Evolutionary conservation across 2,329 filamentous ascomycete genomes (phyloP), one percentile per base, ranked within the genome.

Genomic region (Fonsecaea multimorphosa): DNA sequence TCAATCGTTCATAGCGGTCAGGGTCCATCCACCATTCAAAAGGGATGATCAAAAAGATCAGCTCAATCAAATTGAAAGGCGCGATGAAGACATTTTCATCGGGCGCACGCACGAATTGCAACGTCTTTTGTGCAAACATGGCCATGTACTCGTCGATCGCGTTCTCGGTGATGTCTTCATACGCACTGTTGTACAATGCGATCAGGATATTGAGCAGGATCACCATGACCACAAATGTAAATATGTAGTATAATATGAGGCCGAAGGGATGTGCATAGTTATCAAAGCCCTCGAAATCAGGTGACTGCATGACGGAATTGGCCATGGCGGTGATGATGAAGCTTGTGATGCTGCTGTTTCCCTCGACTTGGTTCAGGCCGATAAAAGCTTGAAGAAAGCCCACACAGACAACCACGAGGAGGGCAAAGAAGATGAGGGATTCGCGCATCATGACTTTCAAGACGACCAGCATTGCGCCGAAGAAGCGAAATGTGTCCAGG

Each of bases 71-170:
- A 76, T 99, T 99, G 79, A 99, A 91, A 0, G 95, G 95, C 0
- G 95, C 89, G 73, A 99, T 97, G 79, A 95, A 99, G 62, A 99
- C 95, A 72, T 99, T 99, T 78, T 99, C 95, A 73, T 99, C 95
- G 0, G 95, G 95, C 0, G 95, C 95, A 56, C 95, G 91, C 19
- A 98, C 92, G 74, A 97, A 99, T 74, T 96, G 93, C 85, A 98
- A 92, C 0, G 95, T 97, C 79, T 97, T 97, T 72, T 96, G 91
- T 0, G 92, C 86, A 78, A 97, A 97, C 2, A 98, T 86, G 0
- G 93, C 94, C 76, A 99, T 89, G 78, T 93, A 99, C 78, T 99
- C 95, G 77, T 99, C 95, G 70, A 92, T 90, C 3, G 95, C 93
- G 74, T 99, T 91, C 53, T 91, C 89, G 73, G 93, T 96, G 66